These are phyloP conservation scores for Ormosia emarginata DNA, from an alignment of 306 rosid species.

Conservation along the genomic window DNA sequence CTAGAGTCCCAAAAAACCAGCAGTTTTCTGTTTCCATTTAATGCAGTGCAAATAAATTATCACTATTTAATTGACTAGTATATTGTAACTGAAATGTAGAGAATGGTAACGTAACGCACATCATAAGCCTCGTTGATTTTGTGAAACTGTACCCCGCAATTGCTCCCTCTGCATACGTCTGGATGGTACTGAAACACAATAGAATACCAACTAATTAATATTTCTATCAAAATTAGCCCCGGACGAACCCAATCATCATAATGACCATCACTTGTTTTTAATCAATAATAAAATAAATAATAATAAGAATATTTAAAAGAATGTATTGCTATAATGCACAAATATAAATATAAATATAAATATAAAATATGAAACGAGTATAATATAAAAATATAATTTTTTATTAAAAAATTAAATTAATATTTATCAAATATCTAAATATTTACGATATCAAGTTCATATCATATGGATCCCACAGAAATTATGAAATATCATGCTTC, in stretches of 20 bases:
- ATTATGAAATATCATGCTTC: no score
- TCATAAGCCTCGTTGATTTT: conserved; percentile 87
- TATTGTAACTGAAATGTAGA: neutral
- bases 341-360: no score
- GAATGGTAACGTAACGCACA: conserved; percentile 40
- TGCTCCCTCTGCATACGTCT: conserved; percentile 79
- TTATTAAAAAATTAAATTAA: no score
- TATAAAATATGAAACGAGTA: no score
- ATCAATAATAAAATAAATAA: no score
- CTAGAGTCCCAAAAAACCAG: neutral
- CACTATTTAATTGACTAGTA: neutral
- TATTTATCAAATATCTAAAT: no score
- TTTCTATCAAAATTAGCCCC: neutral
- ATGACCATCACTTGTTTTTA: no score
- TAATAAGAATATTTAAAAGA: no score
- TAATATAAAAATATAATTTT: no score
- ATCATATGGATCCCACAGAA: no score
- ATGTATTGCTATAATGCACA: no score
- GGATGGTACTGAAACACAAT: conserved; percentile 75
- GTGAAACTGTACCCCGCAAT: conserved; percentile 79
- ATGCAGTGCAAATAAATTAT: neutral
- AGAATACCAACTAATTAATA: neutral
- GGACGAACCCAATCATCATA: neutral
- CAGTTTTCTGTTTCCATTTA: neutral
- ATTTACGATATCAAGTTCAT: no score